Base-by-base conservation (phyloP, 257 asterid genomes). In the Perilla frutescens region DNA sequence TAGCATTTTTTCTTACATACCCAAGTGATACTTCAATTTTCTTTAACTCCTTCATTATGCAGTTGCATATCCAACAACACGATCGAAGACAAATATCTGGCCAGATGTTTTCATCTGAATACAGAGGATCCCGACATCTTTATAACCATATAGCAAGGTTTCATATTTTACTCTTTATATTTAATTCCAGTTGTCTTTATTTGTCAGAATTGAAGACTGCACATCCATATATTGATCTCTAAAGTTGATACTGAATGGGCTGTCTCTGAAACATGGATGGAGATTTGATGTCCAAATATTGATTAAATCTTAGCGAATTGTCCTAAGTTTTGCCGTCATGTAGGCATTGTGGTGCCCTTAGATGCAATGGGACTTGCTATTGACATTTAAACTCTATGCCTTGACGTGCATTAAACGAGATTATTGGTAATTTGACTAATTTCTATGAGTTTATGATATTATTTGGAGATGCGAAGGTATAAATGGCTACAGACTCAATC, bases 51-150 rank as follows among this genome's bases (percentile, higher is more conserved):
- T 58, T 71, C 11, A n/a, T 66, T 82, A 44, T 56, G 53, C 79
- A 92, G 97, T 80, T 93, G 87, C 75, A 93, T 79, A 65, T 89
- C 81, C 89, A 82, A 62, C 86, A 76, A 68, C 87, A 87, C 75
- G 91, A 86, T 49, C 87, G 93, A 71, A 90, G 82, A 72, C 81
- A 84, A 53, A 74, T 93, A 77, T 89, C 96, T 80, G 96, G 97
- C 63, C 93, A 86, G 82, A 57, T 82, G n/a, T 61, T 66, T 81
- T 84, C 85, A 67, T 59, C 43, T 53, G 76, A 57, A 26, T 59
- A 60, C 78, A 39, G 76, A 12, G 62, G 8, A 43, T 82, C 45
- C 73, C 81, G 51, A 14, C 43, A 65, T 71, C 55, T 20, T 66
- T 63, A 50, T 75, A 73, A 62, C 72, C 78, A 41, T 74, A 50